phyloP scores from a whole-genome alignment of 257 asterid genomes.

The Marsdenia floribunda region DNA sequence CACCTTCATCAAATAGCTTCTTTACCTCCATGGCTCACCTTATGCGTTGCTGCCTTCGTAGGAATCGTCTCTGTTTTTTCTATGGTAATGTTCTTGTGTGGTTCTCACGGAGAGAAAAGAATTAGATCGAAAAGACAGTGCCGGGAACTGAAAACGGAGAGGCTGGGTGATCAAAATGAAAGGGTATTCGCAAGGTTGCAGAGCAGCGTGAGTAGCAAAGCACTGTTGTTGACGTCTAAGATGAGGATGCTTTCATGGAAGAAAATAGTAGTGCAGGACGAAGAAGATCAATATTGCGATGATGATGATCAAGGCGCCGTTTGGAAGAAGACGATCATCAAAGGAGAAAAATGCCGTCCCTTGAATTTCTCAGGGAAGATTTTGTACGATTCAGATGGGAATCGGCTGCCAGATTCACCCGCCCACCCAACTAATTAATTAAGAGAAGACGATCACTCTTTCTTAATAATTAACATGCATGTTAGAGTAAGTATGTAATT shows the following conservation, averaged over 20 bases:
- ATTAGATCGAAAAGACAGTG: neutral
- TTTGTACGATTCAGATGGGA: slow-evolving; percentile 64
- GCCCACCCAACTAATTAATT: neutral
- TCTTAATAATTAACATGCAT: too few relatives aligned
- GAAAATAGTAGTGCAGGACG: slow-evolving; percentile 29
- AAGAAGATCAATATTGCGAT: neutral
- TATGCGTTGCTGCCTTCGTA: slow-evolving; percentile 17
- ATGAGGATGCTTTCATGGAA: slow-evolving; percentile 54
- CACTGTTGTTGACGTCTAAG: slow-evolving; percentile 36
- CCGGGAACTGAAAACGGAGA: slow-evolving; percentile 20
- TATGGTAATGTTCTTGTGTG: slow-evolving; percentile 36
- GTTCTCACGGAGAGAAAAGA: slow-evolving; percentile 27
- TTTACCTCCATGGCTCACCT: slow-evolving; percentile 23
- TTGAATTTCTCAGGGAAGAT: slow-evolving; percentile 72
- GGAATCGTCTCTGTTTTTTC: slow-evolving; percentile 29
- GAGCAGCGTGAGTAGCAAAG: slow-evolving; percentile 53
- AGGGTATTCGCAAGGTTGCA: slow-evolving; percentile 28
- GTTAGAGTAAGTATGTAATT: too few relatives aligned
- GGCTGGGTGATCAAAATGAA: slow-evolving; percentile 42
- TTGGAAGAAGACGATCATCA: slow-evolving; percentile 77
- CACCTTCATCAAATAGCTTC: neutral
- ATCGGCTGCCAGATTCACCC: slow-evolving; percentile 39
- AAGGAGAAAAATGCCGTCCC: slow-evolving; percentile 72
- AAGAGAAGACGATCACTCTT: neutral
- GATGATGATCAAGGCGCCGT: slow-evolving; percentile 36